Base-by-base conservation (phyloP, 345 rosid genomes). In the Leavenworthia alabamica region DNA sequence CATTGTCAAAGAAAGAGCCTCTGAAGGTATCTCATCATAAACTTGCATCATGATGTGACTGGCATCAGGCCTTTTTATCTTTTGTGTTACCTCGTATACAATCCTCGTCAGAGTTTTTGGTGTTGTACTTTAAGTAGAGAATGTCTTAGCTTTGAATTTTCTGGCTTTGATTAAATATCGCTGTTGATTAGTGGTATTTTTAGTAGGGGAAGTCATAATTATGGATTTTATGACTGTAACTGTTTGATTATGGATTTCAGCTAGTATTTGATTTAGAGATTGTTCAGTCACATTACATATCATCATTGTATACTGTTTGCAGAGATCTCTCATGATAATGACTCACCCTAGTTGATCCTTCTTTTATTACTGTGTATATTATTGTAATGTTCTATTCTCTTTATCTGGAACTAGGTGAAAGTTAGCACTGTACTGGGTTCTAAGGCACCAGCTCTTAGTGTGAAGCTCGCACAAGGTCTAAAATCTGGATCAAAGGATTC, bases 401-500 rank as follows among this genome's bases (percentile, higher is more conserved):
- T 28, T 41, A 49, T 33, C 56, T 41, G 39, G 69, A 3, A 69
- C 56, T 81, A 94, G 99, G 95, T 90, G 68, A 81, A 62, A 74
- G 96, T 94, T 57, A 84, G 75, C 74, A 90, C 97, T 20, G 95
- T 81, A 5, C 85, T 90, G 32, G 93, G 95, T 60, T 82, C 95
- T 45, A 83, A 71, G 73, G 83, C 90, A 66, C 99, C 99, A 51
- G 76, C 92, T 49, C 73, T 90, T 69, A 78, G 76, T 29, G 88
- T 94, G 77, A 84, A 83, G 73, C 85, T 90, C 60, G 73, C 76
- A 32, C 77, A 73, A 42, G 89, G 81, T 62, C 74, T 68, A 50
- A 67, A 66, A 51, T 72, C 80, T 64, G 77, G 75, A 73, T 66
- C 76, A 50, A 82, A 80, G 79, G 82, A 70, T 69, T 62, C 77